Evolutionary conservation across 2,329 filamentous ascomycete genomes (phyloP), one percentile per base, ranked within the genome.

Genomic region (Talaromyces sp.): DNA sequence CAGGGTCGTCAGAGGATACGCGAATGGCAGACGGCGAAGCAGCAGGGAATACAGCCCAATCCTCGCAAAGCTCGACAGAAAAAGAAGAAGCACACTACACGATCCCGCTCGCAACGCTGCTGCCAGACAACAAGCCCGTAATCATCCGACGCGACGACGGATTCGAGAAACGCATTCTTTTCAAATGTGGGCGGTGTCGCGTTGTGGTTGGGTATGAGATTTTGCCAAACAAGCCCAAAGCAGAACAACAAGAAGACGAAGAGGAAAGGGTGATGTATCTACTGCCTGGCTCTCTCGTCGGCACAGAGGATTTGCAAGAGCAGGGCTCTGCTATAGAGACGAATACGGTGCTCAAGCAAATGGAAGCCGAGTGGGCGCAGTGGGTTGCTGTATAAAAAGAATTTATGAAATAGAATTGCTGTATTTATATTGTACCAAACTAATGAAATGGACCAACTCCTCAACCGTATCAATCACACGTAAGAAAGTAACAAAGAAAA

Each of bases 161-260:
- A 5, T 89, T 89, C 64, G 88, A 90, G 76, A 89, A 88, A 77
- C 75, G 88, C 18, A 78, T 82, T 61, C 67, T 85, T 4, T 77
- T 84, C 65, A 78, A 83, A 27, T 91, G 88, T 73, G 81, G 78
- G 12, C 75, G 87, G 61, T 90, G 88, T 76, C 78, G 80, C 34
- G 70, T 88, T 31, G 79, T 83, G 0, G 78, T 89, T 52, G 88
- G 85, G 31, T 91, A 90, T 76, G 79, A 83, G 68, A 73, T 90
- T 50, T 84, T 86, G 67, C 74, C 75, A 16, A 16, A 8, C 34
- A 1, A 18, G 30, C 5, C 59, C 33, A 55, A 30, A 2, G 70
- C 67, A 63, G 68, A 66, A 54, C 64, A 63, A 61, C 59, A 70
- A 65, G 68, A 62, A 58, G 73, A 78, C 52, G 76, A 55, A 4